Percentiles rank a stretch among this genome's conserved stretches.
These are phyloP conservation scores for Monosporozyma servazzii DNA, from an alignment of 805 yeast species.

Conservation along the genomic window DNA sequence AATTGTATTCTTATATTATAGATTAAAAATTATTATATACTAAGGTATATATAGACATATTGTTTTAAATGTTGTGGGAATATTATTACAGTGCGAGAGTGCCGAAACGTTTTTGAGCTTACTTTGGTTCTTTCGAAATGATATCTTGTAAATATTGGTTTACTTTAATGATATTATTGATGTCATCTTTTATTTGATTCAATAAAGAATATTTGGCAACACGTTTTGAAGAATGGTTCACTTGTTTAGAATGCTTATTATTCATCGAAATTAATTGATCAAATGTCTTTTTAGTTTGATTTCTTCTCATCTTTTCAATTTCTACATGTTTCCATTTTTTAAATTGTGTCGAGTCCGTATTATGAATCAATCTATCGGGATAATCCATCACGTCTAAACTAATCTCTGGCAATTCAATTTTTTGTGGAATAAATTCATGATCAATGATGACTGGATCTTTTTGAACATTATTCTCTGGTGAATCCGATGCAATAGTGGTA, in stretches of 20 bases:
- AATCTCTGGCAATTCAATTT: slow-evolving; percentile 20
- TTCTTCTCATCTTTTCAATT: slow-evolving; percentile 26
- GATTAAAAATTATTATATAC: slow-evolving; percentile 1
- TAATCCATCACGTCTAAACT: slow-evolving; percentile 15
- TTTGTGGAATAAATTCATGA: slow-evolving; percentile 11
- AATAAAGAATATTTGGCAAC: slow-evolving; percentile 28
- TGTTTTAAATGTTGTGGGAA: not conserved
- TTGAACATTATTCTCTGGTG: not conserved
- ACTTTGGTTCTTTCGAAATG: not conserved
- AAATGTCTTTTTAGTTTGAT: slow-evolving; percentile 23
- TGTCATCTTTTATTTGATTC: slow-evolving; percentile 25
- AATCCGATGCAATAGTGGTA: not conserved
- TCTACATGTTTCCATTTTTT: slow-evolving; percentile 30
- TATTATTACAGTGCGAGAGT: not conserved
- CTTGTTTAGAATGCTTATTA: not conserved
- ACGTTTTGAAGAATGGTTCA: slow-evolving; percentile 15
- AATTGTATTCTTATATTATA: not conserved
- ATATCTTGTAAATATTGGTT: slow-evolving; percentile 20
- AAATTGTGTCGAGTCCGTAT: slow-evolving; percentile 9
- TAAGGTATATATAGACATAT: not conserved
- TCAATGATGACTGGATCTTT: not conserved
- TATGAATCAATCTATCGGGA: slow-evolving; percentile 15
- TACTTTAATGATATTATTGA: slow-evolving; percentile 19
- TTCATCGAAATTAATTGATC: slow-evolving; percentile 12
- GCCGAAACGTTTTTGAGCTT: not conserved